Base-by-base conservation (phyloP, 192 early-diverging fungal genomes). In the Pilobolus umbonatus region DNA sequence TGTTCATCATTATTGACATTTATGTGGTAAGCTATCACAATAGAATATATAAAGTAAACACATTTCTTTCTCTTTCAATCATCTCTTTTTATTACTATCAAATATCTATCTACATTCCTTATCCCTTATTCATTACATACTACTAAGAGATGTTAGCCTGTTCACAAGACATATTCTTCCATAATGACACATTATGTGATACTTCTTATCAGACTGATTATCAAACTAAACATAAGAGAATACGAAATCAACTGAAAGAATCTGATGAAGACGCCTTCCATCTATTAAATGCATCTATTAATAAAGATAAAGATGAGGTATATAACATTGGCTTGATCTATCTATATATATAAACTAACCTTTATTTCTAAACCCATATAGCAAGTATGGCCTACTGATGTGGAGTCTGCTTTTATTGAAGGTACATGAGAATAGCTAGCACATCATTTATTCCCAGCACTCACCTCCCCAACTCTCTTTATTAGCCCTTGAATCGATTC, bases 331-430 rank as follows among this genome's bases (percentile, higher is more conserved):
- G 28, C 19, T 48, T 48, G 25, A 48, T 48, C 15, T n/a, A n/a
- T 38, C 36, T 38, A 38, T 38, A 12, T 38, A 8, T 12, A 38
- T 8, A 11, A 52, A 52, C 50, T 30, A 35, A 35, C 5, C 15
- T 2, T 29, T 48, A 24, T 28, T 28, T 26, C 17, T 12, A 52
- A 21, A 21, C 22, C 22, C 49, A 59, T 45, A 32, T 50, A 58
- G 57, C 57, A 82, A 73, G 80, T 83, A 5, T 84, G 82, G 82
- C 80, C 82, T 9, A 65, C 65, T 44, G 77, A 81, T 73, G 75
- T 84, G 7, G 82, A 81, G 63, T 71, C 60, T 38, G 77, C 76
- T 10, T 84, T 81, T 67, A 61, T 81, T 46, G 69, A 81, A 77
- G 80, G 80, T 82, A 76, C 62, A 59, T 9, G 2, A 38, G 9